These are phyloP conservation scores for Suillus alpinus DNA, from an alignment of 768 basidiomycete genomes.

Conservation along the genomic window DNA sequence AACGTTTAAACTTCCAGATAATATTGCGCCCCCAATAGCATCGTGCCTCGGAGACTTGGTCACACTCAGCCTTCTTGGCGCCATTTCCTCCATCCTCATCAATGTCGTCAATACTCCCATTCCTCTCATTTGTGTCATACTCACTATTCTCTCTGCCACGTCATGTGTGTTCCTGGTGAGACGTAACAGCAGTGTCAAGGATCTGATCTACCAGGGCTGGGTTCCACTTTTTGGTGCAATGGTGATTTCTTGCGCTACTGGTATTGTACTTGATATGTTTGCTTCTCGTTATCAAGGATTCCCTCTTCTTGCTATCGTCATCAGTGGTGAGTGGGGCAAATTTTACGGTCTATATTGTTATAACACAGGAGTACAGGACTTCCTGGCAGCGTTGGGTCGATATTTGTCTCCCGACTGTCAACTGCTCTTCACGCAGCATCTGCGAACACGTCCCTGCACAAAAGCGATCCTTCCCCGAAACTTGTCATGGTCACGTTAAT, in stretches of 20 bases:
- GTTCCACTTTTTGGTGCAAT: conserved; percentile 86
- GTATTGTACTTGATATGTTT: conserved; percentile 88
- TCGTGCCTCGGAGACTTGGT: conserved; percentile 91
- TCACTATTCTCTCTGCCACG: conserved; percentile 47
- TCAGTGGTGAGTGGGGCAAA: conserved; percentile 59
- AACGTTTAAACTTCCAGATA: conserved; percentile 50
- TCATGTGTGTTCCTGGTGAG: conserved; percentile 54
- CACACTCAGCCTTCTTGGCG: conserved; percentile 81
- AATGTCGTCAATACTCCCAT: conserved; percentile 60
- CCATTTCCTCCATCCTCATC: conserved; percentile 70
- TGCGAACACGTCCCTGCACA: conserved; percentile 7
- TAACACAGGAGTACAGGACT: conserved; percentile 47
- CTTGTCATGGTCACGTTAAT: conserved; percentile 70
- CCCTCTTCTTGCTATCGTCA: conserved; percentile 81
- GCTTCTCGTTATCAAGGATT: conserved; percentile 87
- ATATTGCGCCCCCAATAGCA: conserved; percentile 93
- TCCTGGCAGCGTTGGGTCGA: conserved; percentile 86
- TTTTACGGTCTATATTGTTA: background rate
- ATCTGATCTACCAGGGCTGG: conserved; percentile 85
- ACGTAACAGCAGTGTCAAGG: conserved; percentile 65
- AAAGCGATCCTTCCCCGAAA: conserved; percentile 36
- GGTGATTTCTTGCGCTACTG: conserved; percentile 83
- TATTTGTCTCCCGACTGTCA: conserved; percentile 87
- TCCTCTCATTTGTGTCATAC: conserved; percentile 53
- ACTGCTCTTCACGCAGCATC: conserved; percentile 70